Evolutionary conservation across 768 basidiomycete species (phyloP).

Genomic region (Termitomyces heimii): DNA sequence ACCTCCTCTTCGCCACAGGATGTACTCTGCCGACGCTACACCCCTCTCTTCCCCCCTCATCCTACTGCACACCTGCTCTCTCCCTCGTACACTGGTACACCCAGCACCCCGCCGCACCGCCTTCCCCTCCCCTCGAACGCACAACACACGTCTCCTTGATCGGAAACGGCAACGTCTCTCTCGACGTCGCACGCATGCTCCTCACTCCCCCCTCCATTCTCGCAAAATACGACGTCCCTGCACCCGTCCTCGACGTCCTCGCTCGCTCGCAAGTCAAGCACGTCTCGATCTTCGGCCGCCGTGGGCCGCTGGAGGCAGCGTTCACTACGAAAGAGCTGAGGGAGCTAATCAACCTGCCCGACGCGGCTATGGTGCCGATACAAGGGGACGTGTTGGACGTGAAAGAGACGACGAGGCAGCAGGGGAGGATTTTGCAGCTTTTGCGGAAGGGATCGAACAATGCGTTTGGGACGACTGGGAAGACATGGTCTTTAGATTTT

Average conservation of each 20-base stretch:
- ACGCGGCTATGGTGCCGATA: slow-evolving; percentile 64
- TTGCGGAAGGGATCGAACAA: slow-evolving; percentile 59
- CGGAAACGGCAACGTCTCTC: slow-evolving; percentile 92
- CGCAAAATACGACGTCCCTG: slow-evolving; percentile 71
- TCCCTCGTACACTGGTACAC: slow-evolving; percentile 97
- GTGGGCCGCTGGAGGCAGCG: slow-evolving; percentile 84
- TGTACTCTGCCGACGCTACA: slow-evolving; percentile 64
- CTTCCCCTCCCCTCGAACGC: slow-evolving; percentile 59
- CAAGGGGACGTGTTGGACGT: slow-evolving; percentile 22
- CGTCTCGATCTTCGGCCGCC: slow-evolving; percentile 78
- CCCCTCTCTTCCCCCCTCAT: slow-evolving; percentile 41
- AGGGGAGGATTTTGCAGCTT: slow-evolving; percentile 60
- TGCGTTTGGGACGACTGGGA: slow-evolving; percentile 40
- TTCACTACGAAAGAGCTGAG: slow-evolving; percentile 92
- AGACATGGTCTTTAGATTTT: slow-evolving; percentile 81
- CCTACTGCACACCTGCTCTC: slow-evolving; percentile 64
- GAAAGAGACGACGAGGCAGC: slow-evolving; percentile 47
- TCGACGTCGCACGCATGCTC: slow-evolving; percentile 89
- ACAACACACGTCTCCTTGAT: slow-evolving; percentile 74
- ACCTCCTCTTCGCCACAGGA: slow-evolving; percentile 84
- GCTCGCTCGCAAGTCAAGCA: slow-evolving; percentile 56
- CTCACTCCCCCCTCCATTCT: slow-evolving; percentile 64
- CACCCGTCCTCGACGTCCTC: slow-evolving; percentile 65
- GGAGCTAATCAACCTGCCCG: slow-evolving; percentile 67
- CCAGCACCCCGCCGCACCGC: slow-evolving; percentile 67